Evolutionary conservation across 148 eudicot genomes (phyloP).

Genomic region (Diospyros lotus): DNA sequence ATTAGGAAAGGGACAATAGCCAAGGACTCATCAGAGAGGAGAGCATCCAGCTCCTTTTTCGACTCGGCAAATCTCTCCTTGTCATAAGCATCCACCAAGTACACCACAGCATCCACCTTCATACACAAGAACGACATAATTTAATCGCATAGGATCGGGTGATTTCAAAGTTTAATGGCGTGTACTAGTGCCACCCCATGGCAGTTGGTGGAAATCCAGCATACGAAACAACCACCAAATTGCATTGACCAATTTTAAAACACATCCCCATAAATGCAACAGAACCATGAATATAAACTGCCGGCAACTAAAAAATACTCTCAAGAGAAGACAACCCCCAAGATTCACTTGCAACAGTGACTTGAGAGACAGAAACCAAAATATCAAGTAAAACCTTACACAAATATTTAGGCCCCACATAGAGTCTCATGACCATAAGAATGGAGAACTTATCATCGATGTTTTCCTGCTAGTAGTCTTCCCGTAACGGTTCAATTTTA

Average conservation of each 20-base stretch:
- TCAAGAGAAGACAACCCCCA: not conserved
- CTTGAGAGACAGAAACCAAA: no score
- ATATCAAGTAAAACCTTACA: no score
- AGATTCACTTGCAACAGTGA: no score
- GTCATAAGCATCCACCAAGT: conserved; percentile 42
- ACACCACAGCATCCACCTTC: conserved; percentile 45
- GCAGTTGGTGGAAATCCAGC: not conserved
- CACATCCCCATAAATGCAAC: not conserved
- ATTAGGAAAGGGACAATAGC: conserved; percentile 38
- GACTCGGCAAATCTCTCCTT: conserved; percentile 46
- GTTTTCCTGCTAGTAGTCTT: not conserved
- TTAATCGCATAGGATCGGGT: not conserved
- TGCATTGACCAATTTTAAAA: not conserved
- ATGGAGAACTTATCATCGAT: not conserved
- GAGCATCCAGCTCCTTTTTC: conserved; percentile 41
- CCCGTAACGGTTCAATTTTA: no score
- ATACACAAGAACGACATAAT: not conserved
- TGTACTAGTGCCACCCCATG: not conserved
- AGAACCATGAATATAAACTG: not conserved
- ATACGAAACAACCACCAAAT: not conserved
- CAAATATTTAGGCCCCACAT: not conserved
- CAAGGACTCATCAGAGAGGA: conserved; percentile 38
- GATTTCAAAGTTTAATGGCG: not conserved
- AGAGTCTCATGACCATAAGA: not conserved
- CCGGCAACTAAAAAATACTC: not conserved